A percentile compares a stretch with the other conserved stretches of the same genome.
phyloP scores from a whole-genome alignment of 306 rosid species.

The Glycine soja region DNA sequence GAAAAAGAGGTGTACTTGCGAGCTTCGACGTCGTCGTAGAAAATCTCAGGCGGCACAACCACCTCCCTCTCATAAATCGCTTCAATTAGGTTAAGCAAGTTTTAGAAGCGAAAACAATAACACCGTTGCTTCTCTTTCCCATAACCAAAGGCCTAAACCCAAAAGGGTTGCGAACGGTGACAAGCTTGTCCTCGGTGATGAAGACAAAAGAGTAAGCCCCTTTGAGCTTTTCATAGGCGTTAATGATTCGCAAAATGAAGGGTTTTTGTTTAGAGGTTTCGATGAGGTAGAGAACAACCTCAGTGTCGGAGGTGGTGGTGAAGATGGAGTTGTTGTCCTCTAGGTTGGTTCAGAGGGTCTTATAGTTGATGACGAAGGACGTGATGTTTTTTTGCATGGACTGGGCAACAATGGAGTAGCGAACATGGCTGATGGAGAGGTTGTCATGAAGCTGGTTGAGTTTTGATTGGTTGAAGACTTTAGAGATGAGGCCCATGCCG shows the following conservation, averaged over 20 bases:
- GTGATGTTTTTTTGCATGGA: conserved; percentile 94
- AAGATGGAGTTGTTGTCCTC: conserved; percentile 89
- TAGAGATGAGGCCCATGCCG: conserved; percentile 87
- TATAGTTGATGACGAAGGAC: conserved; percentile 88
- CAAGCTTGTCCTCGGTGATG: conserved; percentile 81
- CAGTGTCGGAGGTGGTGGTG: conserved; percentile 89
- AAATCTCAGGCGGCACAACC: conserved; percentile 96
- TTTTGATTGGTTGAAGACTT: conserved; percentile 75
- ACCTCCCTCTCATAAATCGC: conserved; percentile 96
- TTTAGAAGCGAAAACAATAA: conserved; percentile 94
- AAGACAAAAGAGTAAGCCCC: conserved; percentile 98
- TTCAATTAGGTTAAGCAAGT: conserved; percentile 96
- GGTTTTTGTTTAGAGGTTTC: conserved; percentile 86
- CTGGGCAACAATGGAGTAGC: conserved; percentile 86
- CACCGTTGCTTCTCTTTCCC: conserved; percentile 94
- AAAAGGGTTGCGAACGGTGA: conserved; percentile 80
- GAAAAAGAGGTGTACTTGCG: conserved; percentile 92
- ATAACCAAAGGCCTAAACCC: conserved; percentile 92
- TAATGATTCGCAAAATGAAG: conserved; percentile 80
- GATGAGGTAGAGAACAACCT: conserved; percentile 93
- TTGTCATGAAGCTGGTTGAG: conserved; percentile 81
- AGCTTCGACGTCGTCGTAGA: conserved; percentile 84
- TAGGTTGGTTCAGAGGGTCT: conserved; percentile 51
- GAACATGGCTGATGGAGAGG: conserved; percentile 84
- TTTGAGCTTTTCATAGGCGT: conserved; percentile 85